Conservation (phyloP, 306 rosid genomes). For the Inga leiocalycina region DNA sequence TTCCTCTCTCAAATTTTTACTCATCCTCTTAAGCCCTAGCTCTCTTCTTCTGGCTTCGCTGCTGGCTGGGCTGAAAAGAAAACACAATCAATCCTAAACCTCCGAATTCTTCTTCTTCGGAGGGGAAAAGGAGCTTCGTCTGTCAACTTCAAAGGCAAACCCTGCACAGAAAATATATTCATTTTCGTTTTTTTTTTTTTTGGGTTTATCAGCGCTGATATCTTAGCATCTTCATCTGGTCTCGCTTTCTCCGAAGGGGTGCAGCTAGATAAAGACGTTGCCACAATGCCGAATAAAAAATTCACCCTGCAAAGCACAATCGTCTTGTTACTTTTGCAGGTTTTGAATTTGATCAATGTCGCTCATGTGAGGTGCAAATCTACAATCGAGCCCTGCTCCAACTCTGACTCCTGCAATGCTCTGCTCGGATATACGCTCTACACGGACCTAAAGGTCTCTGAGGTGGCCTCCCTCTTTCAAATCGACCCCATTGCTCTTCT, state of each 20-base stretch:
- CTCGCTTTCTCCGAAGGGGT: constrained; percentile 5
- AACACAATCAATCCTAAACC: constrained; percentile 19
- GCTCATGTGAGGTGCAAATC: constrained; percentile 54
- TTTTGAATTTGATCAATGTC: constrained; percentile 45
- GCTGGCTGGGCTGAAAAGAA: not conserved
- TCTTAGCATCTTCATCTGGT: not conserved
- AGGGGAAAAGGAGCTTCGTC: not conserved
- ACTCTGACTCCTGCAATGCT: constrained; percentile 67
- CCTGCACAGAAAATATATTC: not conserved
- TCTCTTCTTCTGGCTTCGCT: not conserved
- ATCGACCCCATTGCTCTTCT: constrained; percentile 70
- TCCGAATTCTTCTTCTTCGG: not conserved
- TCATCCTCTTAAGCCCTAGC: not conserved
- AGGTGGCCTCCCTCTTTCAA: constrained; percentile 76
- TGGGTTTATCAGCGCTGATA: not conserved
- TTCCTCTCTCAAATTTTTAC: not conserved
- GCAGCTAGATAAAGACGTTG: not conserved
- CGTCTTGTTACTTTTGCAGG: constrained; percentile 25
- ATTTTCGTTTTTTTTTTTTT: not conserved
- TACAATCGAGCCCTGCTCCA: constrained; percentile 79
- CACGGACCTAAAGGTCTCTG: constrained; percentile 83
- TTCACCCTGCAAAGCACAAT: constrained; percentile 13
- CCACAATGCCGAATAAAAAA: constrained; percentile 41
- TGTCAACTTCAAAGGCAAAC: not conserved
- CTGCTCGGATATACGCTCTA: constrained; percentile 75